Base-by-base conservation (phyloP, 2,329 filamentous ascomycete genomes). In the Diaporthe destruens region DNA sequence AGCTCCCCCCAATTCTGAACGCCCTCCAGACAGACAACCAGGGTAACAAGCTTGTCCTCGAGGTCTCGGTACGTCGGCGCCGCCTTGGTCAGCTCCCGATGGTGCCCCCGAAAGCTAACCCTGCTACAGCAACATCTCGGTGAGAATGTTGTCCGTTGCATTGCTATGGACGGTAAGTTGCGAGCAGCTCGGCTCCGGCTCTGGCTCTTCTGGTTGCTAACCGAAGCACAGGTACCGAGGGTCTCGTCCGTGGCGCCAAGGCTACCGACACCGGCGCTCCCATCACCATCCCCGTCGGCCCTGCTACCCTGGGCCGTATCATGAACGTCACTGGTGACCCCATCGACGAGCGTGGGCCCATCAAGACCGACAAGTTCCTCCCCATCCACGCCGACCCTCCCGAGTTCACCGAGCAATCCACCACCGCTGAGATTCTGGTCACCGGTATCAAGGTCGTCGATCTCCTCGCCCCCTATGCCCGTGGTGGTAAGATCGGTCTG, bases 401-500 rank as follows among this genome's bases (percentile, higher is more conserved):
- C 78, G 87, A 87, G 84, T 99, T 98, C 90, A 89, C 90, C 79
- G 96, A 99, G 83, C 96, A 99, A 90, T 97, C 96, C 78, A 99
- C 96, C 80, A 89, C 91, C 81, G 96, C 96, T 80, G 96, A 99
- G 89, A 92, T 99, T 86, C 92, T 99, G 80, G 94, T 97, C 81
- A 99, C 96, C 80, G 96, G 96, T 92, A 99, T 99, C 92, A 99
- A 99, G 93, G 96, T 99, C 86, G 96, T 99, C 88, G 96, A 99
- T 86, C 91, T 99, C 79, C 92, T 99, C 82, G 96, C 96, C 81
- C 96, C 96, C 82, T 99, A 99, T 87, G 96, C 96, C 85, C 96
- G 96, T 97, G 96, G 96, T 94, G 96, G 96, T 92, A 99, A 99
- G 93, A 99, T 99, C 91, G 96, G 96, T 94, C 95, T 99, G 80